These are phyloP conservation scores for Globisporangium barbulae DNA, from an alignment of 352 stramenopile genomes.

Conservation along the genomic window DNA sequence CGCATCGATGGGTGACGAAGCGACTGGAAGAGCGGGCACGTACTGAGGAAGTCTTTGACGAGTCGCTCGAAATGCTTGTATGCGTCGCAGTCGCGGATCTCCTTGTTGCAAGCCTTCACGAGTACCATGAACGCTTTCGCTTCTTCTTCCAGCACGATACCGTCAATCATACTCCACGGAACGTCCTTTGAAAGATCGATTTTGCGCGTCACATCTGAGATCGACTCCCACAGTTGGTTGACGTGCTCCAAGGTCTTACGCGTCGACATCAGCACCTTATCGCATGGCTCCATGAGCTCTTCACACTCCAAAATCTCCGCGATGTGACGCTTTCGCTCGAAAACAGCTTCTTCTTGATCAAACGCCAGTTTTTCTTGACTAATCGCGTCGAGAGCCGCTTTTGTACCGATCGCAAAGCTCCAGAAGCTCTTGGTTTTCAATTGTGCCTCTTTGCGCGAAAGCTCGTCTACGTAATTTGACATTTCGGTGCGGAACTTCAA, in stretches of 20 bases:
- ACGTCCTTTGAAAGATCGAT: conserved; percentile 86
- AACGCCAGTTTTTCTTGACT: conserved; percentile 31
- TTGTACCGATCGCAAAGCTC: conserved; percentile 46
- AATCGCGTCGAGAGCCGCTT: conserved; percentile 39
- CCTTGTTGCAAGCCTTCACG: conserved; percentile 88
- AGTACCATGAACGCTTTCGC: conserved; percentile 84
- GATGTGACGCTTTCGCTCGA: conserved; percentile 79
- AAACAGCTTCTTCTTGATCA: conserved; percentile 32
- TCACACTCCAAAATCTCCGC: conserved; percentile 93
- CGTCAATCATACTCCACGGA: conserved; percentile 91
- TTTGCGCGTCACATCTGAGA: conserved; percentile 85
- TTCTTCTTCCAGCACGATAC: conserved; percentile 92
- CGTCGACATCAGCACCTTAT: conserved; percentile 70
- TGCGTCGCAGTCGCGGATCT: conserved; percentile 87
- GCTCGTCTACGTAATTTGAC: conserved; percentile 70
- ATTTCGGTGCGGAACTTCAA: conserved; percentile 77
- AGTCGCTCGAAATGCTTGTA: conserved; percentile 87
- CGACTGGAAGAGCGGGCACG: conserved; percentile 76
- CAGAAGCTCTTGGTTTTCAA: conserved; percentile 65
- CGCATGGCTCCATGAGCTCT: conserved; percentile 81
- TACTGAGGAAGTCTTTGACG: conserved; percentile 74
- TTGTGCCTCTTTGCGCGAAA: conserved; percentile 56
- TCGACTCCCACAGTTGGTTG: conserved; percentile 85
- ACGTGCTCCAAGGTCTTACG: conserved; percentile 73
- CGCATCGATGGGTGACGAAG: conserved; percentile 75